Evolutionary conservation across 495 filamentous ascomycete genomes (phyloP).

Genomic region (Pseudoneurospora amorphoporcata): DNA sequence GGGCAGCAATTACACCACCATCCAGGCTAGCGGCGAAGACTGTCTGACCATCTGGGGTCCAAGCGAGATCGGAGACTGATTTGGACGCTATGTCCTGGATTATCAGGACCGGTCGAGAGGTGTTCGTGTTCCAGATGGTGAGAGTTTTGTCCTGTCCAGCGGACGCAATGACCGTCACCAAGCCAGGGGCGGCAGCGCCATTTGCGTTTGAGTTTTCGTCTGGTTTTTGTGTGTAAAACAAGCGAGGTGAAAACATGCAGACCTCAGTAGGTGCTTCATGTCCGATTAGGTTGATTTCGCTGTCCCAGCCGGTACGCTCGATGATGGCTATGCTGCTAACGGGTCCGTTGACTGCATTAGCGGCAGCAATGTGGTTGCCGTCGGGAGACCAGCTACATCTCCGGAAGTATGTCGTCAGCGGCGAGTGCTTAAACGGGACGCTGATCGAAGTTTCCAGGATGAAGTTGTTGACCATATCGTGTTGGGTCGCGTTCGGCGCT

Average conservation of each 20-base stretch:
- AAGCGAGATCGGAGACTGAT: slow-evolving; percentile 85
- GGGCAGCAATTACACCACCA: slow-evolving; percentile 67
- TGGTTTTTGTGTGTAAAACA: slow-evolving; percentile 68
- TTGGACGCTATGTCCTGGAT: slow-evolving; percentile 80
- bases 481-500: slow-evolving; percentile 78
- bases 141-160: slow-evolving; percentile 93
- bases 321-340: slow-evolving; percentile 96
- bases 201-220: slow-evolving; percentile 25
- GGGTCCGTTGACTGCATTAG: slow-evolving; percentile 93
- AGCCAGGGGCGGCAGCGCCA: slow-evolving; percentile 18
- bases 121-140: slow-evolving; percentile 95
- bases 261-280: slow-evolving; percentile 96
- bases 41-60: slow-evolving; percentile 85
- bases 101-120: slow-evolving; percentile 79
- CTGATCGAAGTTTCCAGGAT: slow-evolving; percentile 79
- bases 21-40: slow-evolving; percentile 81
- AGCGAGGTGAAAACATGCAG: slow-evolving; percentile 86
- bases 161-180: slow-evolving; percentile 94
- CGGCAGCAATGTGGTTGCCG: slow-evolving; percentile 91
- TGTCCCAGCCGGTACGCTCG: slow-evolving; percentile 84
- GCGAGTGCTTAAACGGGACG: slow-evolving; percentile 74
- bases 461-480: slow-evolving; percentile 94
- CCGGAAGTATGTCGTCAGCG: slow-evolving; percentile 93
- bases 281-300: slow-evolving; percentile 93
- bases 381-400: slow-evolving; percentile 96